phyloP scores from a whole-genome alignment of 495 filamentous ascomycete genomes.

The Cetradonia linearis region DNA sequence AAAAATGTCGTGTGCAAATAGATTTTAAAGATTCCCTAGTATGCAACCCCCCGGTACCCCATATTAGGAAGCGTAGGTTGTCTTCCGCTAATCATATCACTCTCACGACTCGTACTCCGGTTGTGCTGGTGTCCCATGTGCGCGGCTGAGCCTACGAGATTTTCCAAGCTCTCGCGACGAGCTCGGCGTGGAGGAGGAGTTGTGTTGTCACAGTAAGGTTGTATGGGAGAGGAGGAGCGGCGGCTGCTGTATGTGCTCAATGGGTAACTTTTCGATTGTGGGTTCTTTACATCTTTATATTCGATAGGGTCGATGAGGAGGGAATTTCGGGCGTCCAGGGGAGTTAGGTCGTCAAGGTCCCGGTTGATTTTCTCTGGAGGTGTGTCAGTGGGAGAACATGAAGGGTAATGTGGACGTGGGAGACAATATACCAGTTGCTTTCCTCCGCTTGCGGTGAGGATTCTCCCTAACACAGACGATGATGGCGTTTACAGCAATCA shows the following conservation, averaged over 20 bases:
- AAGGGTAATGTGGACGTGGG: background rate
- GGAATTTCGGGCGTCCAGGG: conserved; percentile 82
- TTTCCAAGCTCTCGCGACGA: conserved; percentile 34
- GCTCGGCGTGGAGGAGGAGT: conserved; percentile 26
- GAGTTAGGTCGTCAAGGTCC: conserved; percentile 78
- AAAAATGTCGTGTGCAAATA: background rate
- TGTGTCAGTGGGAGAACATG: background rate
- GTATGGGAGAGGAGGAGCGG: conserved; percentile 29
- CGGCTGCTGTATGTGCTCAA: conserved; percentile 43
- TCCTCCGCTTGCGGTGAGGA: conserved; percentile 73
- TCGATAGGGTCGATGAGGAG: conserved; percentile 54
- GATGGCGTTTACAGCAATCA: conserved; percentile 84
- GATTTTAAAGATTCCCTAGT: conserved; percentile 6
- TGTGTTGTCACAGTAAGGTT: conserved; percentile 36
- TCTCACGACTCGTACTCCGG: conserved; percentile 34
- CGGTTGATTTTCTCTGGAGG: conserved; percentile 65
- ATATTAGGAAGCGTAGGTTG: conserved; percentile 31
- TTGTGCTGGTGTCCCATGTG: conserved; percentile 29
- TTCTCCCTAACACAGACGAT: conserved; percentile 75
- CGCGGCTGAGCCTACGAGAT: conserved; percentile 34
- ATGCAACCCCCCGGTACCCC: conserved; percentile 20
- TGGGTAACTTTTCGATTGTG: conserved; percentile 17
- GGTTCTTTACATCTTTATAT: conserved; percentile 34
- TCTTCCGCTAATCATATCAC: conserved; percentile 25
- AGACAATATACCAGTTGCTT: conserved; percentile 64